These are phyloP conservation scores for Lactifluus hygrophoroides DNA, from an alignment of 768 basidiomycete genomes.

Conservation along the genomic window DNA sequence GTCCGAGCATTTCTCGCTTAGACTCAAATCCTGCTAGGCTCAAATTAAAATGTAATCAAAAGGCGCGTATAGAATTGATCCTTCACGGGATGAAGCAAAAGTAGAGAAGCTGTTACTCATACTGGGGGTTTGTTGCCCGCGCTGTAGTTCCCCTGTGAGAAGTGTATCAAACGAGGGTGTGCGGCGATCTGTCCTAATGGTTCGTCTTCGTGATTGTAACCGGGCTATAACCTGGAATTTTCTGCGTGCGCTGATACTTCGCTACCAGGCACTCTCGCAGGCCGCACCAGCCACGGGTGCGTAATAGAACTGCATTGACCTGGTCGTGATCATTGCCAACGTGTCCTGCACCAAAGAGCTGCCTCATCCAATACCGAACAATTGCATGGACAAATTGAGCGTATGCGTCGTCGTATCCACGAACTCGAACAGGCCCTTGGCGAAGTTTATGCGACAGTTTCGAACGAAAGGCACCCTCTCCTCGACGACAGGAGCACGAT, in stretches of 20 bases:
- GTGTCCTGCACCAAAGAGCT: slow-evolving; percentile 29
- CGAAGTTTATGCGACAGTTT: slow-evolving; percentile 16
- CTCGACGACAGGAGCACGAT: neutral
- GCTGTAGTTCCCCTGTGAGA: slow-evolving; percentile 64
- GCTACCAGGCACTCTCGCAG: slow-evolving; percentile 40
- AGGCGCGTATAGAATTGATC: slow-evolving; percentile 32
- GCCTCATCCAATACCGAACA: slow-evolving; percentile 64
- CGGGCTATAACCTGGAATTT: neutral
- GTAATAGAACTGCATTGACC: slow-evolving; percentile 4
- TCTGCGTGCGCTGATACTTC: neutral
- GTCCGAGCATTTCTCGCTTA: neutral
- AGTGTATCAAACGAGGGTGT: slow-evolving; percentile 68
- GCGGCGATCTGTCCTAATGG: slow-evolving; percentile 73
- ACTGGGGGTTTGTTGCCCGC: no score
- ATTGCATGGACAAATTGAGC: slow-evolving; percentile 27
- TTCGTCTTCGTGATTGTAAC: slow-evolving; percentile 23
- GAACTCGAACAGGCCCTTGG: slow-evolving; percentile 17
- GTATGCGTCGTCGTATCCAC: slow-evolving; percentile 14
- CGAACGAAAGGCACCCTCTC: slow-evolving; percentile 14
- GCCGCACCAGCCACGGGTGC: slow-evolving; percentile 47
- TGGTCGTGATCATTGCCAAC: neutral
- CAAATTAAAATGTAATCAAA: slow-evolving; percentile 59
- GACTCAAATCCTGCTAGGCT: slow-evolving; percentile 29
- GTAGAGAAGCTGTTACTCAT: neutral
- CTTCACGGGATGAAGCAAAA: neutral